Base-by-base conservation (phyloP, 768 basidiomycete species). In the Tricholoma saponaceum region DNA sequence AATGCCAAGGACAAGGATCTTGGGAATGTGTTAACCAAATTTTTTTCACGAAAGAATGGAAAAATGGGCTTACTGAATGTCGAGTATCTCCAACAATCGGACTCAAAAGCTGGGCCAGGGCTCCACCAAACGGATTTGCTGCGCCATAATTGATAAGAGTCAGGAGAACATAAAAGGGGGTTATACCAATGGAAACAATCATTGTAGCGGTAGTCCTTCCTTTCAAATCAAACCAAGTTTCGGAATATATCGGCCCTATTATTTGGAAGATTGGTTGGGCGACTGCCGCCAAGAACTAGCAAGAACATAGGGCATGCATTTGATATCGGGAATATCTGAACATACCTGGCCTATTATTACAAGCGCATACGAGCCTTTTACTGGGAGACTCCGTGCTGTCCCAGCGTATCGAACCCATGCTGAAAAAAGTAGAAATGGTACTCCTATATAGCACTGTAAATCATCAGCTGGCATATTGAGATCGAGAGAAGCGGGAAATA, bases 341-440 rank as follows among this genome's bases (percentile, higher is more conserved):
- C 70, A 33, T 61, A 89, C 88, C 76, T 92, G 91, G 20, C 85
- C 86, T 41, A 90, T 50, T 20, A 93, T 77, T 9, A 94, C 70
- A 16, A 94, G 78, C 1, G 82, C 74, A 65, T 91, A 92, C 3
- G 85, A 76, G 0, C 80, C 74, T 4, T 66, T 66, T 4, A 75
- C 70, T 0, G 83, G 75, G 7, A 92, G 72, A 0, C 83, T 76
- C n/a, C 67, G 68, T 0, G 78, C 68, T 4, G 88, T 90, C 10
- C 86, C 89, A 2, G 88, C 82, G 66, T 85, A 92, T 16, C 92
- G 83, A 26, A 94, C 62, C 92, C 92, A 94, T 1, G 83, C 80
- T 4, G 87, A 83, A 13, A 89, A 56, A 12, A 92, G 66, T 16
- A 90, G 70, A 3, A 76, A 62, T 1, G 76, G 62, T 3, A 77